Conservation (phyloP, 768 basidiomycete species). For the Serendipita sp. region DNA sequence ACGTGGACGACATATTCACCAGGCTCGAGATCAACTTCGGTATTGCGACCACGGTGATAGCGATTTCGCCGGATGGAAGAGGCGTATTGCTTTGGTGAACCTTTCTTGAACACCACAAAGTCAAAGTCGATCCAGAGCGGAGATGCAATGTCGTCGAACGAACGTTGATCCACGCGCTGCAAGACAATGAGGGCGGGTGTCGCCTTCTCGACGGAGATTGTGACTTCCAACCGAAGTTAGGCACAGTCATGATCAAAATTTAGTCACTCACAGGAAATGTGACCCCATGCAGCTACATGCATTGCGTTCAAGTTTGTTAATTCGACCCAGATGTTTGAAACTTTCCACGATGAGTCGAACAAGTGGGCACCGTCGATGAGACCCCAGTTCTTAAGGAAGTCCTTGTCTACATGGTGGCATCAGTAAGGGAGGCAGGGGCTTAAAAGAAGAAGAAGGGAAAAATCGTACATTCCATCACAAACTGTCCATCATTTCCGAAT, state of each 20-base stretch:
- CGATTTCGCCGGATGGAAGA: slow-evolving; percentile 13
- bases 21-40: slow-evolving; percentile 14
- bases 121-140: slow-evolving; percentile 32
- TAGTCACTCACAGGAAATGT: slow-evolving; percentile 33
- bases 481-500: slow-evolving; percentile 38
- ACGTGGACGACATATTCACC: slow-evolving; percentile 22
- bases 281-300: slow-evolving; percentile 37
- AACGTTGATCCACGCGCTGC: slow-evolving; percentile 34
- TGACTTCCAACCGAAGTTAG: slow-evolving; percentile 21
- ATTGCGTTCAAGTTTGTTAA: slow-evolving; percentile 27
- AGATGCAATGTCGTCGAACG: slow-evolving; percentile 32
- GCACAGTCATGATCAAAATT: background rate
- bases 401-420: slow-evolving; percentile 8
- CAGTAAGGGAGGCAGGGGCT: background rate
- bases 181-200: slow-evolving; percentile 35
- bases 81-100: slow-evolving; percentile 21
- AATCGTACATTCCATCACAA: slow-evolving; percentile 31
- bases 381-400: slow-evolving; percentile 21
- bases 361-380: slow-evolving; percentile 29
- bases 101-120: slow-evolving; percentile 34
- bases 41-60: slow-evolving; percentile 15
- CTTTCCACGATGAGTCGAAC: slow-evolving; percentile 32
- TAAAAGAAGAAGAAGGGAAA: background rate
- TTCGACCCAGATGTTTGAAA: slow-evolving; percentile 34
- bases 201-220: slow-evolving; percentile 26